Evolutionary conservation across 805 yeast species (phyloP).

Genomic region (Yamadazyma kitorensis): DNA sequence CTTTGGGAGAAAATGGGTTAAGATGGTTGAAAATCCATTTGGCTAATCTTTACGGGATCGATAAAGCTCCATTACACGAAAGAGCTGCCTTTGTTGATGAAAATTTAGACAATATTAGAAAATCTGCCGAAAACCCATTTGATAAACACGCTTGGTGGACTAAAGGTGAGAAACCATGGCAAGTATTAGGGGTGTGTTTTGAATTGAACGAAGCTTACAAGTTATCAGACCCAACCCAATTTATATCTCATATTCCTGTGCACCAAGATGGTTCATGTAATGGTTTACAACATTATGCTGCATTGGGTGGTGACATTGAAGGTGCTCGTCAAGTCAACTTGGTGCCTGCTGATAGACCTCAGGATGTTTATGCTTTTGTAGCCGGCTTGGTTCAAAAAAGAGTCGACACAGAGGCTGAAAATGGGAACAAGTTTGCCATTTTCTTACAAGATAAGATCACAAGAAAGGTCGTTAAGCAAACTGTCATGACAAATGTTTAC

Average conservation of each 20-base stretch:
- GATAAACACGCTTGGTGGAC: slow-evolving; percentile 63
- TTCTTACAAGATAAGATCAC: slow-evolving; percentile 60
- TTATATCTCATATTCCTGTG: slow-evolving; percentile 68
- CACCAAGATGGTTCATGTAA: slow-evolving; percentile 89
- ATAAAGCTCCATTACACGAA: slow-evolving; percentile 65
- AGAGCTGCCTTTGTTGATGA: slow-evolving; percentile 59
- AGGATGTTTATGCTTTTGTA: slow-evolving; percentile 73
- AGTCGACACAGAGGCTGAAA: slow-evolving; percentile 51
- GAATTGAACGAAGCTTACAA: slow-evolving; percentile 63
- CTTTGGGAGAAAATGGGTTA: slow-evolving; percentile 61
- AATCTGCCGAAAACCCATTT: slow-evolving; percentile 63
- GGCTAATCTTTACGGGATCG: slow-evolving; percentile 72
- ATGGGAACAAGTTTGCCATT: slow-evolving; percentile 54
- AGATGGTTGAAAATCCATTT: slow-evolving; percentile 75
- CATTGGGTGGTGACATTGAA: slow-evolving; percentile 79
- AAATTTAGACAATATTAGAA: slow-evolving; percentile 51
- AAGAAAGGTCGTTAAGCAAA: slow-evolving; percentile 91
- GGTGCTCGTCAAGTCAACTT: slow-evolving; percentile 81
- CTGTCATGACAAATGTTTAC: slow-evolving; percentile 97
- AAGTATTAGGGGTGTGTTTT: slow-evolving; percentile 65
- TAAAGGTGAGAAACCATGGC: slow-evolving; percentile 82
- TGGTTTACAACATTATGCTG: slow-evolving; percentile 85
- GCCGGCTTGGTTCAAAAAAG: slow-evolving; percentile 59
- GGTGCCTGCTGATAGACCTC: slow-evolving; percentile 68
- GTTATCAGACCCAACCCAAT: slow-evolving; percentile 62